Conservation (phyloP, 75 land plant species). For the Selaginella moellendorffii region DNA sequence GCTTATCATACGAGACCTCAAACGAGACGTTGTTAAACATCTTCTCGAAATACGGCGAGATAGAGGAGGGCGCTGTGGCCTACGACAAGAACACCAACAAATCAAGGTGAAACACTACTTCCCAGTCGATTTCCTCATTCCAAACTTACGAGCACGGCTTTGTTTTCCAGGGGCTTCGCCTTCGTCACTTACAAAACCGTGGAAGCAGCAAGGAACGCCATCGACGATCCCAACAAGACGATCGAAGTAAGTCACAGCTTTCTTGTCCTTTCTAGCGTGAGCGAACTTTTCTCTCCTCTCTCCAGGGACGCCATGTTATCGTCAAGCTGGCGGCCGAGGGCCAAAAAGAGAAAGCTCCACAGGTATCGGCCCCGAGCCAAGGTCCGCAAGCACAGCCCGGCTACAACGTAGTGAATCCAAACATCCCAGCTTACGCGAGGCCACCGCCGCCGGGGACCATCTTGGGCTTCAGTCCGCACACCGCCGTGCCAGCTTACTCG, state of each 20-base stretch:
- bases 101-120: conserved; percentile 25
- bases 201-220: too few relatives aligned
- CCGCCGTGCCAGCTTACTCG: too few relatives aligned
- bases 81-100: conserved; percentile 61
- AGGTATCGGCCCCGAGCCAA: conserved; percentile 13
- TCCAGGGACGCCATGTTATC: conserved; percentile 48
- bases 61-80: conserved; percentile 77
- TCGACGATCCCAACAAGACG: too few relatives aligned
- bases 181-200: conserved; percentile 61
- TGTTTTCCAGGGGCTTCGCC: conserved; percentile 46
- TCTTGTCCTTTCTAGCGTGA: too few relatives aligned
- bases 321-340: conserved; percentile 65
- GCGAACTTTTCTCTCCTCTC: too few relatives aligned
- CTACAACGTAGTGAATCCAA: conserved; percentile 18
- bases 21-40: conserved; percentile 42
- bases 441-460: too few relatives aligned
- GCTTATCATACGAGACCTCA: conserved; percentile 49
- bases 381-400: conserved; percentile 20
- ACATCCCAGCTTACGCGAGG: conserved; percentile 18
- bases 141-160: too few relatives aligned
- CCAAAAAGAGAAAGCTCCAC: conserved; percentile 27
- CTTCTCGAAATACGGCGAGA: conserved; percentile 57
- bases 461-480: too few relatives aligned
- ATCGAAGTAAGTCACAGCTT: conserved; percentile 32
- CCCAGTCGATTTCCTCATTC: too few relatives aligned